Evolutionary conservation across 768 basidiomycete species (phyloP), one percentile per base, ranked within the genome.

Genomic region (Podaxis sp.): DNA sequence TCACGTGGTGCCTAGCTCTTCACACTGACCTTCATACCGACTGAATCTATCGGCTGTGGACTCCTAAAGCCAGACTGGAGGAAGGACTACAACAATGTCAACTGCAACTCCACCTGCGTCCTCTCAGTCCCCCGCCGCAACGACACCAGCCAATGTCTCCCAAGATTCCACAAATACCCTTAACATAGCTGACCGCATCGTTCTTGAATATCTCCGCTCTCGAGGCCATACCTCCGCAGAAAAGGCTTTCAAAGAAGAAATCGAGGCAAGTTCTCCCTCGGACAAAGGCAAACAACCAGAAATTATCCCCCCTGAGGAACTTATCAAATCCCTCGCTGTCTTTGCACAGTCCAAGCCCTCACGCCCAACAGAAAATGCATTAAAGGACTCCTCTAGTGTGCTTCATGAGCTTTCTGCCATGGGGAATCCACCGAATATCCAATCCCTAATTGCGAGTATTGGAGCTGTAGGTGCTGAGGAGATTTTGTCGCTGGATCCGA

Each of bases 401-500:
- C 72, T 91, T 56, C 85, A 89, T 69, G 88, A 89, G 68, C 76
- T 93, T 13, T 82, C 81, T 1, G 78, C 86, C 4, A 84, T 88
- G 81, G 87, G 87, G 15, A 92, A 86, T 68, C 83, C 89, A 2
- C 75, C 83, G 22, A 90, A 83, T 68, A 87, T 92, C 60, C 91
- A 92, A 71, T 88, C 83, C 68, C 79, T 93, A 59, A 87, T 93
- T 61, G 83, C 88, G 15, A 92, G 87, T 69, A 85, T 93, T 66
- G 89, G 88, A n/a, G 77, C 85, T 38, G 86, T 90, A 46, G 92
- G 90, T 13, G 87, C 92, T 2, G 92, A 94, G 69, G 93, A 94
- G 61, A 87, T 93, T 39, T 78, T 95, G 30, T 87, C 88, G 13
- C 77, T 87, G 9, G 92, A 95, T 70, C 93, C 93, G 7, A 89